phyloP scores from a whole-genome alignment of 805 yeast genomes.

The Lipomyces orientalis region DNA sequence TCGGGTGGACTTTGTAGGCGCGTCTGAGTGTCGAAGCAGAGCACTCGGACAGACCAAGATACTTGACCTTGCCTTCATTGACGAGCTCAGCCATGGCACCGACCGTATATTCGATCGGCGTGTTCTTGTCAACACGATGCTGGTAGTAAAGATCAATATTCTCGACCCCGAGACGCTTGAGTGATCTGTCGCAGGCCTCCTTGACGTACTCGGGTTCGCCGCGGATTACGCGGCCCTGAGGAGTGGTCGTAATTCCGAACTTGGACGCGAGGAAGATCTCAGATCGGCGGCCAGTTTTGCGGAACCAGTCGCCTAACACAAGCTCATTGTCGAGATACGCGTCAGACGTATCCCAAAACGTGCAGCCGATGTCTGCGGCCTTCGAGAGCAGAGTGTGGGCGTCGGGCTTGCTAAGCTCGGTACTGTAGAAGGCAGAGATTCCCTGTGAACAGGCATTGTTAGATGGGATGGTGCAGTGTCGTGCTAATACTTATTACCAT shows the following conservation, averaged over 20 bases:
- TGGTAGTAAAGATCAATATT: conserved; percentile 65
- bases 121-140: conserved; percentile 68
- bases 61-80: conserved; percentile 68
- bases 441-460: conserved; percentile 11
- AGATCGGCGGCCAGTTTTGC: conserved; percentile 52
- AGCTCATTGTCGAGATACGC: conserved; percentile 67
- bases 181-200: conserved; percentile 22
- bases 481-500: not conserved
- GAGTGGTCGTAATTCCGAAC: conserved; percentile 55
- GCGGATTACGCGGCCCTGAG: conserved; percentile 43
- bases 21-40: conserved; percentile 63
- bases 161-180: conserved; percentile 26
- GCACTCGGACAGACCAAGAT: conserved; percentile 77
- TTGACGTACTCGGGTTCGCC: conserved; percentile 33
- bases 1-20: conserved; percentile 61
- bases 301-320: conserved; percentile 59
- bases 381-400: conserved; percentile 58
- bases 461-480: not conserved
- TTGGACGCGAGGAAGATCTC: conserved; percentile 65
- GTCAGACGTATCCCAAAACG: conserved; percentile 69
- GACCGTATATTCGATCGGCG: conserved; percentile 65
- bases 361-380: conserved; percentile 55
- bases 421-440: conserved; percentile 29
- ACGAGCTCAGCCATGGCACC: conserved; percentile 62
- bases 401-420: conserved; percentile 47